These are phyloP conservation scores for Beta vulgaris DNA, from an alignment of 148 eudicot species.

Conservation along the genomic window DNA sequence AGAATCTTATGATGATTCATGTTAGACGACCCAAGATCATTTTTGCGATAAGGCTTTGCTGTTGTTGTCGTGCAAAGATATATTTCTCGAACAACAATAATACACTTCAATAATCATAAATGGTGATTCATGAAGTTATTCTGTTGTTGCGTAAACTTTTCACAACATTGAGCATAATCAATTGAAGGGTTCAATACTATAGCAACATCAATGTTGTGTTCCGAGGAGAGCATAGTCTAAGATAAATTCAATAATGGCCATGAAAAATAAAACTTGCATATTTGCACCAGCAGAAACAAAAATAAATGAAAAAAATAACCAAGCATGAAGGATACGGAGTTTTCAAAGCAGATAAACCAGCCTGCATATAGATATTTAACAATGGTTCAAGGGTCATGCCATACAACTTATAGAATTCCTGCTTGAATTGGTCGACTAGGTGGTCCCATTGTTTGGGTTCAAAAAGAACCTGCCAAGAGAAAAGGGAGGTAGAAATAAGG, in stretches of 20 bases:
- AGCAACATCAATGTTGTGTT: neutral
- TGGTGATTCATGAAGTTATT: neutral
- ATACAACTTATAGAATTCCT: slow-evolving; percentile 86
- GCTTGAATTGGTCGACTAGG: slow-evolving; percentile 87
- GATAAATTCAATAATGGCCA: neutral
- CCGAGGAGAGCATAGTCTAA: neutral
- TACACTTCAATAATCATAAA: neutral
- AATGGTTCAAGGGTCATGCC: slow-evolving; percentile 97
- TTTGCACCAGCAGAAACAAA: slow-evolving; percentile 4
- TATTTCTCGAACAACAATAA: neutral
- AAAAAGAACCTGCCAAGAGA: slow-evolving; percentile 73
- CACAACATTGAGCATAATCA: neutral
- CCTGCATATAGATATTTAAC: slow-evolving; percentile 89
- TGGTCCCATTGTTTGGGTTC: slow-evolving; percentile 92
- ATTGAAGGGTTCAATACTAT: neutral
- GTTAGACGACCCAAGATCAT: no score
- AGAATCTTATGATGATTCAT: no score
- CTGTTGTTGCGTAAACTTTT: neutral
- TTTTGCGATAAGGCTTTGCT: no score
- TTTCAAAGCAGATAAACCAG: slow-evolving; percentile 95
- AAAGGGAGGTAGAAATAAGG: neutral
- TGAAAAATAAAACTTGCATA: slow-evolving; percentile 11
- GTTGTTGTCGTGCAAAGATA: neutral
- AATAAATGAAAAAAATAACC: neutral
- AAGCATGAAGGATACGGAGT: slow-evolving; percentile 86